Base-by-base conservation (phyloP, 2,329 filamentous ascomycete genomes). In the Pseudogymnoascus sp. region DNA sequence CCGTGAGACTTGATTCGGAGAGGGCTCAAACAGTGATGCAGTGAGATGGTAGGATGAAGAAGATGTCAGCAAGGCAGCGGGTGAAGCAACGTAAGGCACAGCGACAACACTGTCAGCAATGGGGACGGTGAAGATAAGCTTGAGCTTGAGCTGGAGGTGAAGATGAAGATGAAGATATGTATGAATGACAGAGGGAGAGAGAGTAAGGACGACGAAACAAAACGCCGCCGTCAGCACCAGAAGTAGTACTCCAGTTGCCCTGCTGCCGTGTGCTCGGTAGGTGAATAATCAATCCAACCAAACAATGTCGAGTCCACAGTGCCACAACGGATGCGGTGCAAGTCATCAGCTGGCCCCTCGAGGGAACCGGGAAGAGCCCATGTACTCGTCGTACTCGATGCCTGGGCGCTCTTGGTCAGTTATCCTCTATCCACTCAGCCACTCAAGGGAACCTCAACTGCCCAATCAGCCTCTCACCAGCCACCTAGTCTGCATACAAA, bases 281-380 rank as follows among this genome's bases (percentile, higher is more conserved):
- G n/a, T 54, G 47, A 31, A 54, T 54, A 54, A 54, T 31, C 47
- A 54, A 54, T 54, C 47, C 47, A 54, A 18, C 47, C 47, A 54
- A 18, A 54, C 47, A 54, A 18, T 31, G n/a, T 8, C 18, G 26
- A 54, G 4, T 16, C 47, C 26, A 54, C 26, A 31, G 26, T 54
- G 47, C 47, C 47, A 54, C 47, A 54, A 14, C 47, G 26, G 47
- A 31, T 31, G 47, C 47, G 47, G 47, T 54, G 47, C 47, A 16
- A 54, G 47, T 54, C 47, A 54, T 54, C 47, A 54, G 47, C 47
- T 54, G 47, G 47, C 47, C 47, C 26, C 47, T 31, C n/a, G 1
- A 54, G n/a, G n/a, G 26, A 16, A 54, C 47, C 16, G 26, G 47
- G 47, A 34, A 54, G 47, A 54, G 8, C 26, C 47, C 26, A 54